phyloP scores from a whole-genome alignment of 257 asterid genomes.

The Thymus quinquecostatus region DNA sequence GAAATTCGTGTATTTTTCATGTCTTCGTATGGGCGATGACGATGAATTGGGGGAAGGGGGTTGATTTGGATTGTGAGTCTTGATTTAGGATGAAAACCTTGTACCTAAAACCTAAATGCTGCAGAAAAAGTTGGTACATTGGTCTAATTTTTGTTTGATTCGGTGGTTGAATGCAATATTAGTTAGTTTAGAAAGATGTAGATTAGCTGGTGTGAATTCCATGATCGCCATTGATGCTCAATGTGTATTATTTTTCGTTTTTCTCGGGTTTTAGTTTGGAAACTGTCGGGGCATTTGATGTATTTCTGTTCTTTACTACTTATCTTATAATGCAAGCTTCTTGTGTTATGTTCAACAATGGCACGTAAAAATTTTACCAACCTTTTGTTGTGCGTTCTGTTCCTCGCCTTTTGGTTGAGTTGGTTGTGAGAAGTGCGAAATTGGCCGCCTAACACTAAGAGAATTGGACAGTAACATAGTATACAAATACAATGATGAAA shows the following conservation, averaged over 20 bases:
- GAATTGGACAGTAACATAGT: not conserved
- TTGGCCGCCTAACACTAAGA: not conserved
- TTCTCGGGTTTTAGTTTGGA: not conserved
- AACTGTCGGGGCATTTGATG: not conserved
- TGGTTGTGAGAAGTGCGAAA: not conserved
- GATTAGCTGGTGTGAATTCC: not conserved
- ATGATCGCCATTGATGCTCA: not conserved
- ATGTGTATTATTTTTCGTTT: not conserved
- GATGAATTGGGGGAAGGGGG: not conserved
- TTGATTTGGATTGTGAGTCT: conserved; percentile 7
- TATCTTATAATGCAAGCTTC: not conserved
- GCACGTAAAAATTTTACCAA: not conserved
- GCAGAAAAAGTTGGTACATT: not conserved
- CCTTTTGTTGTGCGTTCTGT: not conserved
- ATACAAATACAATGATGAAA: not conserved
- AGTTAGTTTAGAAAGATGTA: conserved; percentile 2
- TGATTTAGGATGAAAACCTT: not conserved
- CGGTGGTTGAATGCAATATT: conserved; percentile 11
- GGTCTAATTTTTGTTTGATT: conserved; percentile 7
- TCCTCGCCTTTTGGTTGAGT: conserved; percentile 1
- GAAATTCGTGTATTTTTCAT: not conserved
- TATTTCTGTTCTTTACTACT: not conserved
- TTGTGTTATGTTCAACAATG: not conserved
- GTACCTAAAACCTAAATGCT: conserved; percentile 16
- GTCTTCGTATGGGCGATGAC: not conserved